Percentiles rank a stretch among this genome's conserved stretches.
These are phyloP conservation scores for Botrytis elliptica DNA, from an alignment of 2,329 filamentous ascomycete genomes.

Conservation along the genomic window DNA sequence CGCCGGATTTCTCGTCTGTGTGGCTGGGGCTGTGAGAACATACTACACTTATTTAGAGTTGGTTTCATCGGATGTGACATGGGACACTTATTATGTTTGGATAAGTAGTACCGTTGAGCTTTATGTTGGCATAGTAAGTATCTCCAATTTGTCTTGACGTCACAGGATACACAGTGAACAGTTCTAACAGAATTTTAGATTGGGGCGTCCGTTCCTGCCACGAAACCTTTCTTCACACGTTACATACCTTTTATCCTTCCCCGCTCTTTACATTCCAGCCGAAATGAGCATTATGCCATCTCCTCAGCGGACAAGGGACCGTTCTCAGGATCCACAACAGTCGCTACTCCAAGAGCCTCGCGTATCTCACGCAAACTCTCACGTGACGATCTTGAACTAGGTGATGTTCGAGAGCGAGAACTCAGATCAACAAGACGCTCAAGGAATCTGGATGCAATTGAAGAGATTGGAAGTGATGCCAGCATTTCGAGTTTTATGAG, in stretches of 20 bases:
- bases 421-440: not conserved
- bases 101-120: constrained; percentile 42
- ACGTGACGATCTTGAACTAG: not conserved
- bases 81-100: constrained; percentile 40
- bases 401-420: not conserved
- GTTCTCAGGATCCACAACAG: not conserved
- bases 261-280: not conserved
- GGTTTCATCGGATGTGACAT: constrained; percentile 38
- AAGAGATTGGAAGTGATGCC: not conserved
- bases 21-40: constrained; percentile 41
- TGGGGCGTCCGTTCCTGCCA: constrained; percentile 45
- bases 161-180: not conserved
- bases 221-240: constrained; percentile 45
- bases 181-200: constrained; percentile 34
- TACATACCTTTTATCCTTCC: constrained; percentile 37
- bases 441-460: not conserved
- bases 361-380: not conserved
- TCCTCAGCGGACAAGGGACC: not conserved
- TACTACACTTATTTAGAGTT: constrained; percentile 39
- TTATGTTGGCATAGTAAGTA: constrained; percentile 44
- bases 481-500: constrained; percentile 1
- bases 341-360: not conserved
- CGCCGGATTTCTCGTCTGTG: constrained; percentile 47
- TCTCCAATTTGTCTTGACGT: not conserved
- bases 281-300: not conserved